Conservation (phyloP, 306 rosid genomes). For the Begonia loranthoides region DNA sequence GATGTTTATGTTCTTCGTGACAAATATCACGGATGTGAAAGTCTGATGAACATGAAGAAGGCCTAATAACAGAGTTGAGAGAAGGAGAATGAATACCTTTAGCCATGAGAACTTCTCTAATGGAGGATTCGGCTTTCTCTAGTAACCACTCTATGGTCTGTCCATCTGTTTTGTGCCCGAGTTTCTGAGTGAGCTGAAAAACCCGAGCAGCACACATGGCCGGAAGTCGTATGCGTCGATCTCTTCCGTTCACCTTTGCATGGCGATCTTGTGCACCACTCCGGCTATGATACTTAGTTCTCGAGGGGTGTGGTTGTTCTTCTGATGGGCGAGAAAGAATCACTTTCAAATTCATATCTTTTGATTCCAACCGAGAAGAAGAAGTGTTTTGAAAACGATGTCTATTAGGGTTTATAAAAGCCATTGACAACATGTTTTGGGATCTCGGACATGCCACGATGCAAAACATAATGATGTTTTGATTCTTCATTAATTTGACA, state of each 20-base stretch:
- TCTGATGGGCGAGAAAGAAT: background rate
- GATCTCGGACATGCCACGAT: background rate
- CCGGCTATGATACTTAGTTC: background rate
- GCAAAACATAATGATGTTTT: background rate
- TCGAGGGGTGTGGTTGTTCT: constrained; percentile 3
- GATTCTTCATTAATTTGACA: background rate
- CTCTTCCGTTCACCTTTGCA: constrained; percentile 19
- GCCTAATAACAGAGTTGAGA: background rate
- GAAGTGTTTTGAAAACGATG: background rate
- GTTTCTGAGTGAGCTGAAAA: constrained; percentile 34
- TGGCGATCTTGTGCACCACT: constrained; percentile 14
- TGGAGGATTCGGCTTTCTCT: constrained; percentile 29
- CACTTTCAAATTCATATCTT: constrained; percentile 5
- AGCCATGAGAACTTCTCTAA: constrained; percentile 3
- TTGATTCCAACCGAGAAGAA: background rate
- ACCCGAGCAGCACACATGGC: constrained; percentile 28
- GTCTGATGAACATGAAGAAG: constrained; percentile 3
- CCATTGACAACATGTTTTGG: background rate
- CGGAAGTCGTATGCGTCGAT: constrained; percentile 25
- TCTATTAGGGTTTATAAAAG: background rate
- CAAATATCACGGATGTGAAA: no score
- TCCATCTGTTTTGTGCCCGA: constrained; percentile 31
- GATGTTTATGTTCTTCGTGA: background rate
- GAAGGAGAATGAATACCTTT: background rate
- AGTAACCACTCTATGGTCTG: constrained; percentile 47